Conservation (phyloP, 1,139 yeast genomes). For the Debaryomyces sp. region DNA sequence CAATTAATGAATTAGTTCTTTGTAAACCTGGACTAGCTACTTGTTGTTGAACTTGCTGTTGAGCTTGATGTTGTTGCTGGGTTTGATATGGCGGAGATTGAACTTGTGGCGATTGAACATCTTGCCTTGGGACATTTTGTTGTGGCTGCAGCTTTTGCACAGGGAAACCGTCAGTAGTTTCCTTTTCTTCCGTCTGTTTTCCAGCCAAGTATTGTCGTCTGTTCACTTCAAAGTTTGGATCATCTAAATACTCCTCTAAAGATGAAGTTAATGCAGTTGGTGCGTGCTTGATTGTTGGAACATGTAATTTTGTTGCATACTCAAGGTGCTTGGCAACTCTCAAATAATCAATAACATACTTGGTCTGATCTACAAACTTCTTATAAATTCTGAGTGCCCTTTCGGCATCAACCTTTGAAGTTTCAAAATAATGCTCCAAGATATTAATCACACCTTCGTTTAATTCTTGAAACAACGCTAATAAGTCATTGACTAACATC, state of each 20-base stretch:
- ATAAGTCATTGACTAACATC: constrained; percentile 81
- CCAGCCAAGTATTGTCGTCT: constrained; percentile 78
- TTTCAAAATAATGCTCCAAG: constrained; percentile 92
- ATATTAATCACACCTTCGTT: constrained; percentile 95
- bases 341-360: constrained; percentile 82
- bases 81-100: constrained; percentile 17
- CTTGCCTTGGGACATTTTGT: not conserved
- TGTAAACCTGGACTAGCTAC: constrained; percentile 16
- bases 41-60: constrained; percentile 16
- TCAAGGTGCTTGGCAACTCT: constrained; percentile 89
- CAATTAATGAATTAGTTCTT: constrained; percentile 35
- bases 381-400: constrained; percentile 83
- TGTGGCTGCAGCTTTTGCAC: not conserved
- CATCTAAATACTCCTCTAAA: constrained; percentile 84
- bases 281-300: constrained; percentile 95
- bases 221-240: constrained; percentile 80
- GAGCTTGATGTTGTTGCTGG: constrained; percentile 9
- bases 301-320: constrained; percentile 83
- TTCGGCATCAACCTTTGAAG: constrained; percentile 83
- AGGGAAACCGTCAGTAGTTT: not conserved
- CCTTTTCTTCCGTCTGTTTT: constrained; percentile 23
- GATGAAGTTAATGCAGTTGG: constrained; percentile 91
- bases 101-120: constrained; percentile 7
- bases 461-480: constrained; percentile 81
- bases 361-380: constrained; percentile 82